Evolutionary conservation across 2,329 filamentous ascomycete genomes (phyloP).

Genomic region (Cladophialophora immunda): DNA sequence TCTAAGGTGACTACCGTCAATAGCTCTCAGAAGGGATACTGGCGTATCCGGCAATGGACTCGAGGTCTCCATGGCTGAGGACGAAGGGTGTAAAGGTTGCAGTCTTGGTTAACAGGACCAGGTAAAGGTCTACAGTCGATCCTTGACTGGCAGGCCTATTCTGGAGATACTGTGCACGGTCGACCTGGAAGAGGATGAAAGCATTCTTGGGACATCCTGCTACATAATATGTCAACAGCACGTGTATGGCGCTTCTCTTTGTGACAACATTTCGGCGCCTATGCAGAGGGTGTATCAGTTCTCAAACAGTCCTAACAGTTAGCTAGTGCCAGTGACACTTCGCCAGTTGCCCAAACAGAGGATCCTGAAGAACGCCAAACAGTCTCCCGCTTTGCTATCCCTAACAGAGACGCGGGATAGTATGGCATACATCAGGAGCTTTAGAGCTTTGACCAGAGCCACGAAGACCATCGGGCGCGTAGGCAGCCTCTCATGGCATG

Average conservation of each 20-base stretch:
- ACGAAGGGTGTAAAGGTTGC: neutral
- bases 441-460: neutral
- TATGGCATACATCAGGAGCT: neutral
- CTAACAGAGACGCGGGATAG: conserved; percentile 13
- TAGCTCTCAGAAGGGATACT: conserved; percentile 34
- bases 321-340: neutral
- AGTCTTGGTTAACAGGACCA: conserved; percentile 6
- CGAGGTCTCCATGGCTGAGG: conserved; percentile 20
- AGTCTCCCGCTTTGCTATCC: neutral
- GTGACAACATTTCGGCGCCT: conserved; percentile 22
- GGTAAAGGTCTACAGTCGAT: conserved; percentile 1
- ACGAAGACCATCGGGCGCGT: conserved; percentile 5
- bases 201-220: conserved; percentile 15
- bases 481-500: conserved; percentile 8
- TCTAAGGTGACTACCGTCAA: conserved; percentile 39
- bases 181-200: conserved; percentile 8
- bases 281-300: conserved; percentile 22
- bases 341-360: neutral
- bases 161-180: conserved; percentile 1
- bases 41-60: conserved; percentile 24
- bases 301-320: conserved; percentile 17
- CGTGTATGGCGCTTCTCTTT: conserved; percentile 17
- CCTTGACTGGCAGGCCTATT: neutral
- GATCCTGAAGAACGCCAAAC: neutral
- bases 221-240: conserved; percentile 27